These are phyloP conservation scores for Wickerhamomyces ciferrii DNA, from an alignment of 805 yeast species.

Conservation along the genomic window DNA sequence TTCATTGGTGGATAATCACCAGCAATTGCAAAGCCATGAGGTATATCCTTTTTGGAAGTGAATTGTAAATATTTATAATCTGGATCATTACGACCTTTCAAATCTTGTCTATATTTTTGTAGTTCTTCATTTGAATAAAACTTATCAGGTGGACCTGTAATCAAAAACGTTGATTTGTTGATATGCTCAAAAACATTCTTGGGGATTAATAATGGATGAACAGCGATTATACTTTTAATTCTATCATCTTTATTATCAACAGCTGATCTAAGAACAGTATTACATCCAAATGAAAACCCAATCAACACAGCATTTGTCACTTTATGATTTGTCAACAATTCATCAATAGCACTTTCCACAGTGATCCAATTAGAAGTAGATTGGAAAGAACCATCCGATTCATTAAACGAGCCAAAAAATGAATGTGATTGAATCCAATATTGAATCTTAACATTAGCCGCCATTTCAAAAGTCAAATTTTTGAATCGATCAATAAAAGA, in stretches of 20 bases:
- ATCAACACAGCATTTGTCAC: constrained; percentile 14
- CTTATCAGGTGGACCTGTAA: constrained; percentile 14
- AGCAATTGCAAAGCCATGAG: constrained; percentile 36
- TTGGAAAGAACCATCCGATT: constrained; percentile 10
- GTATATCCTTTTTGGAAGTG: constrained; percentile 21
- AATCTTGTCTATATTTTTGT: constrained; percentile 5
- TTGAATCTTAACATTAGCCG: constrained; percentile 10
- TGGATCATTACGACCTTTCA: constrained; percentile 6
- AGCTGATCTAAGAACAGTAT: constrained; percentile 15
- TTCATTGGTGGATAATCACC: constrained; percentile 30
- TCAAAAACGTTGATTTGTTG: constrained; percentile 9
- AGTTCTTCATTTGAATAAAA: constrained; percentile 12
- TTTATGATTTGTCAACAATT: constrained; percentile 12
- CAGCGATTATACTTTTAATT: constrained; percentile 14
- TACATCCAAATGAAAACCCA: constrained; percentile 22
- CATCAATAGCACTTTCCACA: constrained; percentile 11
- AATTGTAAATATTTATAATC: constrained; percentile 11
- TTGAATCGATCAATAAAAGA: constrained; percentile 15
- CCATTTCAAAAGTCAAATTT: constrained; percentile 13
- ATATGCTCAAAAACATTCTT: constrained; percentile 7
- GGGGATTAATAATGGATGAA: constrained; percentile 20
- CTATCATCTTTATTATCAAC: constrained; percentile 10
- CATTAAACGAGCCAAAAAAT: constrained; percentile 16
- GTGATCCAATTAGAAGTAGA: constrained; percentile 15
- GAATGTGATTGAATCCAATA: constrained; percentile 19